Base-by-base conservation (phyloP, 192 early-diverging fungal genomes). In the Backusella liffmaniae region DNA sequence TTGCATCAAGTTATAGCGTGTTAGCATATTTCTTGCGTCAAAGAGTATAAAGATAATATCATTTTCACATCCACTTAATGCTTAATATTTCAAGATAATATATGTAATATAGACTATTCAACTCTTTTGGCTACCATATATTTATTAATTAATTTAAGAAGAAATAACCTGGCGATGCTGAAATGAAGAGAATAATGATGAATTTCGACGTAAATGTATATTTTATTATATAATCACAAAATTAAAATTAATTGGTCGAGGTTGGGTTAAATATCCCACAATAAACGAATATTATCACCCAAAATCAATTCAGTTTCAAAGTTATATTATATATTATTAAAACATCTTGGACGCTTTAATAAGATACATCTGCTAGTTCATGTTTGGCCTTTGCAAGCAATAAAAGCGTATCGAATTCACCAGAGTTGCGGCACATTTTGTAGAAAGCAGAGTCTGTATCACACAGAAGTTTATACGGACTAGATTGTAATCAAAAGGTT, bases 391-490 rank as follows among this genome's bases (percentile, higher is more conserved):
- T 86, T 1, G 88, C 89, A 42, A 91, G 84, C 21, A 87, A 84
- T 41, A 90, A 78, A 66, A 97, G 74, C 2, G 86, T 81, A 37
- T 90, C 92, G 56, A 90, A 91, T 71, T 96, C 95, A 18, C 94
- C 95, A n/a, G 94, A 93, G 65, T 92, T 90, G 34, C 87, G 86
- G 68, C 91, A 94, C 91, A 98, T 94, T 41, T 85, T 80, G 5
- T 84, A 66, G 78, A 98, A 96, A 4, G 86, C 67, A 41, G 91
- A 91, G 5, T 39, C 6, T 84, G 85, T 23, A 87, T 87, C 46
- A 97, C 84, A 21, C 12, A 36, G 39, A 29, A 97, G 81, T 30
- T 86, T 85, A 41, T 82, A 65, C 4, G 96, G 96, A 21, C 91
- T 91, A 68, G 5, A 13, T 16, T 26, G 42, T 37, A 67, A 18